A percentile compares a stretch with the other conserved stretches of the same genome.
phyloP scores from a whole-genome alignment of 176 grass and related monocot genomes.

The Chloris gayana region DNA sequence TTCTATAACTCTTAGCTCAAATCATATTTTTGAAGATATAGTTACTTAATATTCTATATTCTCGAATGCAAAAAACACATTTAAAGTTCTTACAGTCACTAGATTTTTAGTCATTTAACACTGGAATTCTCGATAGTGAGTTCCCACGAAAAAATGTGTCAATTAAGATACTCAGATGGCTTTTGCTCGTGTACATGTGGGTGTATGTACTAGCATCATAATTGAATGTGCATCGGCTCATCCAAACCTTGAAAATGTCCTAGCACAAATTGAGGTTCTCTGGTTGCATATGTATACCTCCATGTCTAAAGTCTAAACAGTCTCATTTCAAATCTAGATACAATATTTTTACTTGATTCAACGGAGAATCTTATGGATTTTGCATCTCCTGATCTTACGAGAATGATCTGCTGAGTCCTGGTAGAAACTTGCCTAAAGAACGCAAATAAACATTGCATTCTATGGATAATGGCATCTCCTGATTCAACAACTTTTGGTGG shows the following conservation, averaged over 20 bases:
- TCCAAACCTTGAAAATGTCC: background rate
- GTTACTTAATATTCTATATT: background rate
- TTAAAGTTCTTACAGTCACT: background rate
- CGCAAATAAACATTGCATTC: background rate
- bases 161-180: background rate
- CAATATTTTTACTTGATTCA: background rate
- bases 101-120: background rate
- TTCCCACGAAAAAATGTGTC: background rate
- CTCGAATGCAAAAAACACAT: background rate
- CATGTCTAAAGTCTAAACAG: no score
- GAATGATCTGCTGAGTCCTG: background rate
- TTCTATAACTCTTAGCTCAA: background rate
- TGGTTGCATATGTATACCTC: background rate
- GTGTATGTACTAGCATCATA: background rate
- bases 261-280: background rate
- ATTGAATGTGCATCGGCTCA: background rate
- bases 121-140: background rate
- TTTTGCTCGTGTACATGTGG: conserved; percentile 1
- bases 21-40: background rate
- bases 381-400: background rate
- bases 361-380: background rate
- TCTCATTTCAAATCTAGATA: conserved; percentile 12
- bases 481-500: background rate
- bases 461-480: background rate
- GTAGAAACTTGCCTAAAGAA: conserved; percentile 21